Conservation (phyloP, 208 protist genomes). For the Leishmania aethiopica region DNA sequence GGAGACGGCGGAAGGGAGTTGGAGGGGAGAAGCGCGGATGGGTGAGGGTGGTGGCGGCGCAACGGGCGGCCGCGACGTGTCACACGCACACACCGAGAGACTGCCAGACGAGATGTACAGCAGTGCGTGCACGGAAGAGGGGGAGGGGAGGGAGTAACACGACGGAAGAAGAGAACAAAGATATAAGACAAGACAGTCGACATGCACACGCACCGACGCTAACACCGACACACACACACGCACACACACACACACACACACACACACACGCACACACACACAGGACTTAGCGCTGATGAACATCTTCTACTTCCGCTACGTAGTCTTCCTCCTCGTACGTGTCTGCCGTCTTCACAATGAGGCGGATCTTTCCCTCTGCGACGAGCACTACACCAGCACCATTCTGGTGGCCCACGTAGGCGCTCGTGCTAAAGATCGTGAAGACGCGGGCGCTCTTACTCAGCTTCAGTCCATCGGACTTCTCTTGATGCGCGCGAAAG, state of each 20-base stretch:
- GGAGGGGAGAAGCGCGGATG: background rate
- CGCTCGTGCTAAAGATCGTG: constrained; percentile 94
- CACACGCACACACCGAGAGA: background rate
- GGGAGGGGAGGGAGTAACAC: background rate
- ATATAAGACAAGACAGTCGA: background rate
- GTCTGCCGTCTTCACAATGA: constrained; percentile 92
- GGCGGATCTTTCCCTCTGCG: constrained; percentile 84
- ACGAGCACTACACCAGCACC: constrained; percentile 92
- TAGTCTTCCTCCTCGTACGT: constrained; percentile 57
- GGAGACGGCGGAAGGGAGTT: background rate
- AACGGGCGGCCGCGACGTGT: background rate
- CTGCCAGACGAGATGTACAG: background rate
- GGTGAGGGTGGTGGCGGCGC: background rate
- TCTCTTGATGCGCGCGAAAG: constrained; percentile 94
- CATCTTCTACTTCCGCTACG: constrained; percentile 36
- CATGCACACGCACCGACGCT: too few relatives aligned
- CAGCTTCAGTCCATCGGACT: constrained; percentile 91
- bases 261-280: background rate
- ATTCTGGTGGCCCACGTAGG: constrained; percentile 93
- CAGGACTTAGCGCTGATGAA: constrained; percentile 16
- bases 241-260: background rate
- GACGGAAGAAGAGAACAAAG: background rate
- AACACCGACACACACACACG: too few relatives aligned
- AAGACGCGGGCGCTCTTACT: constrained; percentile 91
- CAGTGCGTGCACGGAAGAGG: background rate